Conservation (phyloP, 768 basidiomycete genomes). For the Lactarius akahatsu region DNA sequence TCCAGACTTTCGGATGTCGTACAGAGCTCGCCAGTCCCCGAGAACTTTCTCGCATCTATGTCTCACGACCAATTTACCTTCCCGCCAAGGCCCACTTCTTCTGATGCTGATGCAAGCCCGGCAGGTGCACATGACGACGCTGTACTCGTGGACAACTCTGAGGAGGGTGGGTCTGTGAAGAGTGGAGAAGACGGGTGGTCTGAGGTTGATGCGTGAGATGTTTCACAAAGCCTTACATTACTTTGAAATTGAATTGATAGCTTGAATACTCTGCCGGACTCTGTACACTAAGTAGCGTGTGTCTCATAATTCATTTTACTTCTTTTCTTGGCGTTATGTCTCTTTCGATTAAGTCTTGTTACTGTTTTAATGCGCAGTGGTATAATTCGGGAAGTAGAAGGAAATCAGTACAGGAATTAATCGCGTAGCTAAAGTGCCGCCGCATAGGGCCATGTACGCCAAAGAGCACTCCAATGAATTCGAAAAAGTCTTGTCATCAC, state of each 20-base stretch:
- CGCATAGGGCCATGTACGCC: no score
- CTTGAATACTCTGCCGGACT: neutral
- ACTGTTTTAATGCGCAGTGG: no score
- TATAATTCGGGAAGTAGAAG: no score
- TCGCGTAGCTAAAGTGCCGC: no score
- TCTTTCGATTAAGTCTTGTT: neutral
- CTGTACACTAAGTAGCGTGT: neutral
- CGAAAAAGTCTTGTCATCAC: neutral
- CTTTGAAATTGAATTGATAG: neutral
- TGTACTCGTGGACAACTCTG: constrained; percentile 13
- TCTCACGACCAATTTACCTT: constrained; percentile 22
- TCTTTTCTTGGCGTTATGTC: neutral
- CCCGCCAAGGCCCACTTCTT: constrained; percentile 11
- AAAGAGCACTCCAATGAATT: no score
- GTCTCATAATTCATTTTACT: neutral
- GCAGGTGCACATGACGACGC: constrained; percentile 6
- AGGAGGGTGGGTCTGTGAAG: constrained; percentile 16
- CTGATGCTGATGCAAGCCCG: neutral
- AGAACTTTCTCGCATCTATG: constrained; percentile 17
- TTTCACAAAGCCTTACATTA: neutral
- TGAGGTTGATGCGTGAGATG: constrained; percentile 13
- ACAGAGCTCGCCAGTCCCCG: neutral
- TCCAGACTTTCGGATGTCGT: neutral
- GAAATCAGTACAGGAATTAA: no score
- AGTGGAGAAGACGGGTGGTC: constrained; percentile 21